These are phyloP conservation scores for Persicaria maculosa DNA, from an alignment of 148 eudicot genomes.

Conservation along the genomic window DNA sequence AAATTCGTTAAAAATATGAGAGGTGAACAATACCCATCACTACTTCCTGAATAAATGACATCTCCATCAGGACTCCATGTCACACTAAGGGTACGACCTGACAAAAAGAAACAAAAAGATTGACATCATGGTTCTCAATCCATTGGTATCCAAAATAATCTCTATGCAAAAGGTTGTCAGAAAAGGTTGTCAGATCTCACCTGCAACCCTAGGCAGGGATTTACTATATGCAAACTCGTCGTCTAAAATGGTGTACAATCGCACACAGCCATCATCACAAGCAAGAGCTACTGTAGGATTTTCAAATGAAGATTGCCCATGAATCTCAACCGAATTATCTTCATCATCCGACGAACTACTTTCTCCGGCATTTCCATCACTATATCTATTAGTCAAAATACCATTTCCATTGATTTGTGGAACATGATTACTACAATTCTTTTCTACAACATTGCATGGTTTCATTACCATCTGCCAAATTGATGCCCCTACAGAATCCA, in stretches of 20 bases:
- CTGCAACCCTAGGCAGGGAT: slow-evolving; percentile 83
- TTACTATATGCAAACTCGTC: slow-evolving; percentile 49
- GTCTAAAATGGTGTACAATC: slow-evolving; percentile 49
- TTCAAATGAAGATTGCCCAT: slow-evolving; percentile 22
- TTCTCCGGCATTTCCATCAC: slow-evolving; percentile 21
- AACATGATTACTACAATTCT: slow-evolving; percentile 13
- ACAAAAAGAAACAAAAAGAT: slow-evolving; percentile 3
- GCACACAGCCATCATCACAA: slow-evolving; percentile 91
- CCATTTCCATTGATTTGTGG: slow-evolving; percentile 33
- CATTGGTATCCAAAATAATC: too few species aligned
- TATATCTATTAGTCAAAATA: slow-evolving; percentile 31
- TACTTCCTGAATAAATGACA: slow-evolving; percentile 74
- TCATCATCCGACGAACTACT: slow-evolving; percentile 47
- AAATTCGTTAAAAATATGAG: neutral
- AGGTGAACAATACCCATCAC: slow-evolving; percentile 66
- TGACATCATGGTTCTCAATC: neutral
- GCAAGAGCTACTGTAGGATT: slow-evolving; percentile 59
- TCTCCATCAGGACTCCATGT: slow-evolving; percentile 78
- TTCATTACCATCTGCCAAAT: slow-evolving; percentile 88
- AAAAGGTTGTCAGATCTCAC: slow-evolving; percentile 46
- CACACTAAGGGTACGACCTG: slow-evolving; percentile 78
- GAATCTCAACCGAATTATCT: slow-evolving; percentile 40
- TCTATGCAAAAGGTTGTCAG: too few species aligned
- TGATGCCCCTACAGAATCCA: slow-evolving; percentile 67
- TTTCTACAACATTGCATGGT: slow-evolving; percentile 21